A percentile compares a stretch with the other conserved stretches of the same genome.
phyloP scores from a whole-genome alignment of 495 filamentous ascomycete species.

The Chaetomidium leptoderma region DNA sequence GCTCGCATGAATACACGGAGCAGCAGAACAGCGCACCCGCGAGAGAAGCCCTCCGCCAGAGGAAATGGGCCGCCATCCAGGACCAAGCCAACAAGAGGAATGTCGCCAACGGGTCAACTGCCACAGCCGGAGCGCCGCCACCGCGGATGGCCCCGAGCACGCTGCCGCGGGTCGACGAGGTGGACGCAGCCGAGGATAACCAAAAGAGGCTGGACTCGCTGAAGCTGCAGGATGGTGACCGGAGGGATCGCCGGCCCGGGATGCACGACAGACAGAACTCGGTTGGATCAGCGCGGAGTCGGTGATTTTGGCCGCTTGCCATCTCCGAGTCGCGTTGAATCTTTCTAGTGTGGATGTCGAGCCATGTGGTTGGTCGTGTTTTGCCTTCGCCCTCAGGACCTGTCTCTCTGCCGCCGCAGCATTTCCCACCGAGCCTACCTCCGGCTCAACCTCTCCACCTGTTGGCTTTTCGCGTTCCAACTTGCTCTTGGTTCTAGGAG shows the following conservation, averaged over 20 bases:
- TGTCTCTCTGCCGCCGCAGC: neutral
- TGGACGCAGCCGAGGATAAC: conserved; percentile 76
- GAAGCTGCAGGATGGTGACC: conserved; percentile 67
- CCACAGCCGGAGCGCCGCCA: conserved; percentile 17
- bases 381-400: neutral
- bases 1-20: conserved; percentile 97
- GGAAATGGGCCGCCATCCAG: conserved; percentile 80
- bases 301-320: conserved; percentile 29
- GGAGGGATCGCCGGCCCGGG: conserved; percentile 42
- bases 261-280: conserved; percentile 49
- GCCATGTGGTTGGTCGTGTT: neutral
- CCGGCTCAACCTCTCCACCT: too few species aligned
- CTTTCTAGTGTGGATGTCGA: neutral
- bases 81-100: conserved; percentile 67
- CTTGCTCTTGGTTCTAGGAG: neutral
- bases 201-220: conserved; percentile 78
- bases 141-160: conserved; percentile 18
- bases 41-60: conserved; percentile 67
- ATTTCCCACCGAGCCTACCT: neutral
- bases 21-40: conserved; percentile 83
- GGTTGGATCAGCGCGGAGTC: conserved; percentile 47
- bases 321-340: too few species aligned
- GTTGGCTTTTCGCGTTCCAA: too few species aligned
- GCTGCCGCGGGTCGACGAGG: conserved; percentile 55
- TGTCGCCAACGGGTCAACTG: conserved; percentile 31